Conservation (phyloP, 108 stramenopile species). For the Cyclotella choctawhatcheeana region DNA sequence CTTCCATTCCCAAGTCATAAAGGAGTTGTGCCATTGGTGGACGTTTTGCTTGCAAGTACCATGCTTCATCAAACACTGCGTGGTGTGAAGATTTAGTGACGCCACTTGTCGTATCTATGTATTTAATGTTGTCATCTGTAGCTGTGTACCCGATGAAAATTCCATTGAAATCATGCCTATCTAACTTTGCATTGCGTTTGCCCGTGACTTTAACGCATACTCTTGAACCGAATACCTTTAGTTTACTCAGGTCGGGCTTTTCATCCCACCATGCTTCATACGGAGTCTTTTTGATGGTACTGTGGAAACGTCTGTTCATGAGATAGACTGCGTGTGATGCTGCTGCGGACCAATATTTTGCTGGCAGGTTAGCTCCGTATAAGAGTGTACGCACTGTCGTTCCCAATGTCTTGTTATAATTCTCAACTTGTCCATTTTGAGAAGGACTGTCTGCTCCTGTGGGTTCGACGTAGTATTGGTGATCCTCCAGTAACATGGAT, state of each 20-base stretch:
- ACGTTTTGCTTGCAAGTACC: conserved; percentile 15
- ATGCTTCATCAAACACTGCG: conserved; percentile 25
- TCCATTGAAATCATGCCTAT: conserved; percentile 10
- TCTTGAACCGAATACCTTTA: conserved; percentile 8
- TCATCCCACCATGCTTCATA: conserved; percentile 9
- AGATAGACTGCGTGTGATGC: conserved; percentile 7
- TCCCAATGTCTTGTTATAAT: not conserved
- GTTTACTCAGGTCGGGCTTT: not conserved
- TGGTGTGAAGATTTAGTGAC: conserved; percentile 17
- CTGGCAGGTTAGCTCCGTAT: conserved; percentile 1
- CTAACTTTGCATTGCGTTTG: not conserved
- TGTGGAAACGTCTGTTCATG: not conserved
- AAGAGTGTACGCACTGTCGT: not conserved
- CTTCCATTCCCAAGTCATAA: conserved; percentile 17
- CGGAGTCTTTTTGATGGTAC: not conserved
- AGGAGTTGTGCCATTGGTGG: conserved; percentile 20
- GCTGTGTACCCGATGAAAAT: conserved; percentile 10
- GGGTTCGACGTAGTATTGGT: not conserved
- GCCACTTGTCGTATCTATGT: conserved; percentile 13
- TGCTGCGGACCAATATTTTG: conserved; percentile 3
- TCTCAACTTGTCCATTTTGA: not conserved
- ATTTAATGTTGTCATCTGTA: conserved; percentile 13
- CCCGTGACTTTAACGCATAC: conserved; percentile 16
- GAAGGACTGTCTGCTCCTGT: conserved; percentile 12
- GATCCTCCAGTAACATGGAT: not conserved